phyloP scores from a whole-genome alignment of 176 grass and related monocot species.

The Hyparrhenia diplandra region DNA sequence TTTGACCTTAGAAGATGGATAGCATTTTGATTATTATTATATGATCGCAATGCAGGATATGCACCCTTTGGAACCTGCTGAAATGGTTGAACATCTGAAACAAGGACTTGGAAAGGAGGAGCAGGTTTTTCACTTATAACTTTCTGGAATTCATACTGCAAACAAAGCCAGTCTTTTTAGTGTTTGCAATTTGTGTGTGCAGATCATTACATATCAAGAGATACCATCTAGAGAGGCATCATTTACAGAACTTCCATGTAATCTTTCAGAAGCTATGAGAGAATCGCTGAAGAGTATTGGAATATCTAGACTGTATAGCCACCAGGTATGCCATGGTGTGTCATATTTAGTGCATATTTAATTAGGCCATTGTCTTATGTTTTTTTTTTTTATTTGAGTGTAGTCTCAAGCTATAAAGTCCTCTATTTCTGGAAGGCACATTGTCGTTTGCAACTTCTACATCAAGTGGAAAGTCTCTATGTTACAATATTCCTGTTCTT shows the following conservation, averaged over 20 bases:
- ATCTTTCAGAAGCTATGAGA: slow-evolving; percentile 56
- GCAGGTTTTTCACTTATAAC: slow-evolving; percentile 55
- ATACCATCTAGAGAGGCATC: slow-evolving; percentile 57
- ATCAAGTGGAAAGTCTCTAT: slow-evolving; percentile 96
- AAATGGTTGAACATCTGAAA: slow-evolving; percentile 94
- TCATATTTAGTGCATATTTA: slow-evolving; percentile 5
- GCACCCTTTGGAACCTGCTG: slow-evolving; percentile 53
- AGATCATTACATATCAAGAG: slow-evolving; percentile 80
- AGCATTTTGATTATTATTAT: not conserved
- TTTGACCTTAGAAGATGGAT: not conserved
- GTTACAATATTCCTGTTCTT: slow-evolving; percentile 91
- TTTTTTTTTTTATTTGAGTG: slow-evolving; percentile 17
- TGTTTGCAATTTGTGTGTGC: slow-evolving; percentile 17
- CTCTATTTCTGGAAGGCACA: slow-evolving; percentile 71
- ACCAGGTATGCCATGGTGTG: slow-evolving; percentile 59
- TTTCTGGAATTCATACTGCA: not conserved
- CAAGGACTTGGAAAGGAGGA: slow-evolving; percentile 63
- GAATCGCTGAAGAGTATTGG: slow-evolving; percentile 53
- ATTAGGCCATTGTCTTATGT: slow-evolving; percentile 18
- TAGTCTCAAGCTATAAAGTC: slow-evolving; percentile 74
- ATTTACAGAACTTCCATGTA: slow-evolving; percentile 54
- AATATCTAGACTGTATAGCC: slow-evolving; percentile 82
- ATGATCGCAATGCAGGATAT: slow-evolving; percentile 41
- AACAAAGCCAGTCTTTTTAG: not conserved
- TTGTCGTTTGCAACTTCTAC: slow-evolving; percentile 84